Evolutionary conservation across 2,329 filamentous ascomycete genomes (phyloP).

Genomic region (Sordariomycetes sp.): DNA sequence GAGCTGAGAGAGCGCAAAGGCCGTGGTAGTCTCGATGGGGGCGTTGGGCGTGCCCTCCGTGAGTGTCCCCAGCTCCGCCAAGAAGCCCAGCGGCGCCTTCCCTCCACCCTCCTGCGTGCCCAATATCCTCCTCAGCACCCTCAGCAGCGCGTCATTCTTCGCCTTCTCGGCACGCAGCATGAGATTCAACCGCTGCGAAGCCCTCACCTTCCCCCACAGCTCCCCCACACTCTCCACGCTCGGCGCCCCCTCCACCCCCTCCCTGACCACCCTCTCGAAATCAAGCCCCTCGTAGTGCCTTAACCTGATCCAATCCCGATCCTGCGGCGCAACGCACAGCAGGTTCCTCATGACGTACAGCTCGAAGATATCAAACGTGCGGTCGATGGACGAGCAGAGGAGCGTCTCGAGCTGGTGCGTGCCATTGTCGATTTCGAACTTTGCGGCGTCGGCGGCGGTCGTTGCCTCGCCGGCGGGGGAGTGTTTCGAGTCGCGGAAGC

Average conservation of each 20-base stretch:
- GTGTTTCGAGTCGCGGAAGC: constrained; percentile 50
- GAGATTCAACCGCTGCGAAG: constrained; percentile 63
- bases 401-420: constrained; percentile 75
- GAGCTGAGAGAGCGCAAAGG: constrained; percentile 73
- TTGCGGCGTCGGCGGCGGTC: constrained; percentile 23
- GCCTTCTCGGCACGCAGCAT: constrained; percentile 56
- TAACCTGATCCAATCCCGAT: constrained; percentile 67
- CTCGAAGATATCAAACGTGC: constrained; percentile 76
- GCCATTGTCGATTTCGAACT: constrained; percentile 73
- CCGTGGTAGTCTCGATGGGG: constrained; percentile 56
- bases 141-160: constrained; percentile 59
- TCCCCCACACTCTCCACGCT: constrained; percentile 56
- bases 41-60: constrained; percentile 34
- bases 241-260: constrained; percentile 21
- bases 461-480: constrained; percentile 12
- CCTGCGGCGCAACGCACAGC: constrained; percentile 52
- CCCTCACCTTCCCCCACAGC: constrained; percentile 62
- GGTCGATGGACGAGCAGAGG: constrained; percentile 68
- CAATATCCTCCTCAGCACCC: constrained; percentile 34
- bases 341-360: constrained; percentile 86
- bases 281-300: constrained; percentile 68
- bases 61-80: constrained; percentile 38
- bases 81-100: constrained; percentile 35
- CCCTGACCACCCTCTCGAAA: constrained; percentile 16
- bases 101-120: constrained; percentile 10